Evolutionary conservation across 257 asterid species (phyloP).

Genomic region (Nicotiana paniculata): DNA sequence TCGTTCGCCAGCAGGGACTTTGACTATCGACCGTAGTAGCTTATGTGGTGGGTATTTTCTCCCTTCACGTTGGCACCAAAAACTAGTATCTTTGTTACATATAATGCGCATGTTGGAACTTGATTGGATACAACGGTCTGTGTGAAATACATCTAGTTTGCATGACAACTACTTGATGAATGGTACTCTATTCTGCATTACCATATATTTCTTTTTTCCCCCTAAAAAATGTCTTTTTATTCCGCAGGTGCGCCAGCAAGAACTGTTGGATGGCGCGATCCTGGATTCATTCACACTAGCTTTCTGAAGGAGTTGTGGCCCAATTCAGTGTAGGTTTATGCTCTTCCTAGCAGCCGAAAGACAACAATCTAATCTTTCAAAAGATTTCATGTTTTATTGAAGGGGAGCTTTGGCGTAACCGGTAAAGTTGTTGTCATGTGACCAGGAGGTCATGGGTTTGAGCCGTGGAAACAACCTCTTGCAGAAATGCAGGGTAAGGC

Average conservation of each 20-base stretch:
- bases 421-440: too few species aligned
- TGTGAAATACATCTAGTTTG: background rate
- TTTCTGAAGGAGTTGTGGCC: conserved; percentile 57
- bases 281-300: conserved; percentile 57
- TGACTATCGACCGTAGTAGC: conserved; percentile 70
- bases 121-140: background rate
- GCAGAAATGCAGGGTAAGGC: too few species aligned
- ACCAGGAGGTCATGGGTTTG: too few species aligned
- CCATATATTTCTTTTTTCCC: background rate
- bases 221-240: background rate
- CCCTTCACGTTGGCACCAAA: background rate
- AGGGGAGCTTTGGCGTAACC: too few species aligned
- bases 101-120: background rate
- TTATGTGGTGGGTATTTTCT: conserved; percentile 71
- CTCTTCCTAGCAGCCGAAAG: background rate
- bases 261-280: conserved; percentile 69
- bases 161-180: background rate
- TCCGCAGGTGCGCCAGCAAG: conserved; percentile 72
- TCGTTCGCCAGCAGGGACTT: conserved; percentile 75
- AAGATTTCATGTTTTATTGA: background rate
- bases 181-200: conserved; percentile 19
- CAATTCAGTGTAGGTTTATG: conserved; percentile 29
- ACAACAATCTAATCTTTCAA: background rate
- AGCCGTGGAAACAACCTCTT: too few species aligned
- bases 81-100: background rate